Base-by-base conservation (phyloP, 2,329 filamentous ascomycete genomes). In the Neocatenulostroma microsporum region DNA sequence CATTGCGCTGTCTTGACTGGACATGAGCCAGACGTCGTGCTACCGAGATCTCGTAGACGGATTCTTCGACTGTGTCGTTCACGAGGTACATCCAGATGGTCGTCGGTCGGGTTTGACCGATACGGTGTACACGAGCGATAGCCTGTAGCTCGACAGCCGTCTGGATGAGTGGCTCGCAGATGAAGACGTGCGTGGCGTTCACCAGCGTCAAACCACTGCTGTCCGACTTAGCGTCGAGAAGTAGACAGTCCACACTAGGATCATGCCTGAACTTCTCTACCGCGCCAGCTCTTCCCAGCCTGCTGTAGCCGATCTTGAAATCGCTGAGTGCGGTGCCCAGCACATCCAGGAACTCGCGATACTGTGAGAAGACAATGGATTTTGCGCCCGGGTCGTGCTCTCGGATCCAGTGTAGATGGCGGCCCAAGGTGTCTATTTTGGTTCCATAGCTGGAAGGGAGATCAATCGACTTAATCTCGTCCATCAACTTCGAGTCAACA, bases 31-130 rank as follows among this genome's bases (percentile, higher is more conserved):
- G 66, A 3, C 89, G 78, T 19, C 87, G 73, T 41, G 73, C 70
- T 2, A 94, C 85, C 0, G 85, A 91, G 21, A 95, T 74, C 41
- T 88, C 78, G 62, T 96, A 87, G 44, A 96, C 93, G 2, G 82
- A 82, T 63, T 94, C 82, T 56, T 98, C 91, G 0, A 96, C 85
- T 0, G 89, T 94, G 34, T 83, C 84, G 12, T 82, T 78, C n/a
- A 95, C 76, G 2, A 96, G 72, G 57, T 96, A 96, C 60, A 95
- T 82, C 83, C 88, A 96, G 1, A 96, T 87, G 0, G 85, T 94
- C 0, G 91, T 98, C 47, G 84, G 74, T 34, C 84, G 78, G 45
- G 80, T 72, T 61, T 96, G 91, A 0, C 91, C 91, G 45, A 98
- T 98, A 23, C 91, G 78, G 57, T 98, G 87, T 1, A 98, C 88